These are phyloP conservation scores for Helminthosporium solani DNA, from an alignment of 2,329 filamentous ascomycete species.

Conservation along the genomic window DNA sequence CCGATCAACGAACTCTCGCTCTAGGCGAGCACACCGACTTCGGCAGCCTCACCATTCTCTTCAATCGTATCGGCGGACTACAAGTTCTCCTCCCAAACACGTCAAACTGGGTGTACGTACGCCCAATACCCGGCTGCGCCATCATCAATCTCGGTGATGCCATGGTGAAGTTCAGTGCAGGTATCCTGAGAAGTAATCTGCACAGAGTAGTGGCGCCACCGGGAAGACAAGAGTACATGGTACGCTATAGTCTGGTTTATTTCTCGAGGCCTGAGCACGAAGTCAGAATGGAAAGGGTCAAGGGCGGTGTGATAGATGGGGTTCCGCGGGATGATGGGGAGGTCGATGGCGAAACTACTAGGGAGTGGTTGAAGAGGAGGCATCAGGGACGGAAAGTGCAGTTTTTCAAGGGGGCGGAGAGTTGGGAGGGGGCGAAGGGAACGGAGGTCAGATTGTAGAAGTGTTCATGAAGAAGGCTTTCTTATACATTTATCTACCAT, in stretches of 20 bases:
- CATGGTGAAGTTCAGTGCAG: constrained; percentile 15
- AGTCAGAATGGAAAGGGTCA: constrained; percentile 1
- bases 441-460: background rate
- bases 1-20: background rate
- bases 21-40: constrained; percentile 38
- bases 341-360: background rate
- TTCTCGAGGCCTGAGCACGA: constrained; percentile 1
- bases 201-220: constrained; percentile 1
- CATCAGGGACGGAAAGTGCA: constrained; percentile 1
- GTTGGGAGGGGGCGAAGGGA: constrained; percentile 3
- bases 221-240: background rate
- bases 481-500: no score
- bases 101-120: constrained; percentile 40
- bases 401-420: constrained; percentile 3
- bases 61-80: constrained; percentile 45
- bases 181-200: background rate
- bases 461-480: no score
- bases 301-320: background rate
- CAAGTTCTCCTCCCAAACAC: constrained; percentile 34
- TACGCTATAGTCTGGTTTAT: background rate
- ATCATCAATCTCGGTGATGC: constrained; percentile 46
- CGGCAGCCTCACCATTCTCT: constrained; percentile 43
- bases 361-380: constrained; percentile 4
- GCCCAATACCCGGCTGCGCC: constrained; percentile 39
- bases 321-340: background rate